phyloP scores from a whole-genome alignment of 352 stramenopile genomes.

The Pythium phragmiticola region DNA sequence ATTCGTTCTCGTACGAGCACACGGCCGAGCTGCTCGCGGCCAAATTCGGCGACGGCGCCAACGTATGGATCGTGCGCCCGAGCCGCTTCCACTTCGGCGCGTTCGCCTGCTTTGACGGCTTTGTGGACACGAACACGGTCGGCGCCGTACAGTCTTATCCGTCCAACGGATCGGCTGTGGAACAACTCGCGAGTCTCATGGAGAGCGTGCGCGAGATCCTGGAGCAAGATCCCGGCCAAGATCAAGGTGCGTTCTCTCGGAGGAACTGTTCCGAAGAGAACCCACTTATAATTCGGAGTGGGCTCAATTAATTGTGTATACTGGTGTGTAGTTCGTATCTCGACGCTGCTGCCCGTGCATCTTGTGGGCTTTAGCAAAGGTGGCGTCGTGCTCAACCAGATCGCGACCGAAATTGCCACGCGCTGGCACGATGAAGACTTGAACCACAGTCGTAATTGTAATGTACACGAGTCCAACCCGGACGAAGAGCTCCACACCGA shows the following conservation, averaged over 20 bases:
- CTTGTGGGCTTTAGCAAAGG: slow-evolving; percentile 73
- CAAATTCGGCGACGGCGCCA: slow-evolving; percentile 51
- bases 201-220: slow-evolving; percentile 11
- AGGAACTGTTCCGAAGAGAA: background rate
- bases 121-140: slow-evolving; percentile 53
- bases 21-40: slow-evolving; percentile 41
- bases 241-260: background rate
- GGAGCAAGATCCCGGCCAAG: slow-evolving; percentile 9
- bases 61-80: slow-evolving; percentile 62
- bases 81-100: slow-evolving; percentile 39
- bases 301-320: background rate
- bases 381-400: slow-evolving; percentile 62
- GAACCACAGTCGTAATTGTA: slow-evolving; percentile 1
- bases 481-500: slow-evolving; percentile 12
- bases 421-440: slow-evolving; percentile 26
- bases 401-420: slow-evolving; percentile 57
- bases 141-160: slow-evolving; percentile 49
- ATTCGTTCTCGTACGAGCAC: slow-evolving; percentile 55
- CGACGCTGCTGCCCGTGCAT: slow-evolving; percentile 50
- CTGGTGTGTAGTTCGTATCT: slow-evolving; percentile 34
- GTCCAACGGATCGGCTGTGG: slow-evolving; percentile 18
- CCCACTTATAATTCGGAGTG: background rate
- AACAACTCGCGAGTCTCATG: slow-evolving; percentile 24
- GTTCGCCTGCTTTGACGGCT: slow-evolving; percentile 68
- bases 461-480: slow-evolving; percentile 13